Evolutionary conservation across 1,284 basidiomycete genomes (phyloP).

Genomic region (Trametes hirsuta): DNA sequence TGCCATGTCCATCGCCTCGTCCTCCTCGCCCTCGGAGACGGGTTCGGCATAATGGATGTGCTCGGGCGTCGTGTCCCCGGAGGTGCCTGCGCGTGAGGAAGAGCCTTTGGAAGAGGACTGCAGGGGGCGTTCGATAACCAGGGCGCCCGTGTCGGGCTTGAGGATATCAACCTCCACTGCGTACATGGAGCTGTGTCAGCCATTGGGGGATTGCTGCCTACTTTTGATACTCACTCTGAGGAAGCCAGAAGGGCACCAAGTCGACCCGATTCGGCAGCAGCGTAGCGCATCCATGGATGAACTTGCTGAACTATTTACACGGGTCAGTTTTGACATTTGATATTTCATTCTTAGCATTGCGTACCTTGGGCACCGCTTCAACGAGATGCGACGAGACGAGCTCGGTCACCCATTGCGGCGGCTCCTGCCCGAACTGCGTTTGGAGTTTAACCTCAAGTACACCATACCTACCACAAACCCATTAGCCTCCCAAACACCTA

Average conservation of each 20-base stretch:
- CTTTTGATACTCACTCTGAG: conserved; percentile 68
- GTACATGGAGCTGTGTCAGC: background rate
- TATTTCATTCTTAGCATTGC: conserved; percentile 39
- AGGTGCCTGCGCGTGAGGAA: conserved; percentile 46
- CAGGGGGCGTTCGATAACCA: conserved; percentile 78
- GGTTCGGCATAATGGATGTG: conserved; percentile 76
- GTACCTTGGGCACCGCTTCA: conserved; percentile 83
- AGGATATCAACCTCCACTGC: conserved; percentile 92
- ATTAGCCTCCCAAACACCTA: too few species aligned
- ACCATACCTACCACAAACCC: conserved; percentile 57
- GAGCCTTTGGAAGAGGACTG: conserved; percentile 48
- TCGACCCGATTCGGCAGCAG: conserved; percentile 93
- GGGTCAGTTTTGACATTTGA: background rate
- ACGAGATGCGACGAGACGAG: conserved; percentile 94
- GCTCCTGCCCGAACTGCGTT: conserved; percentile 95
- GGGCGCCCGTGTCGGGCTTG: conserved; percentile 80
- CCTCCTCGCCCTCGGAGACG: conserved; percentile 89
- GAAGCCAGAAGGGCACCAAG: conserved; percentile 99
- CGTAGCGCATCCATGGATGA: conserved; percentile 97
- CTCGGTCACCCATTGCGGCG: conserved; percentile 95
- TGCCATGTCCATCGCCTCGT: conserved; percentile 70
- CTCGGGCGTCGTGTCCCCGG: conserved; percentile 55
- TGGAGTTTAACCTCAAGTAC: conserved; percentile 98
- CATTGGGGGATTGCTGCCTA: too few species aligned
- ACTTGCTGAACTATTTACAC: conserved; percentile 66